phyloP scores from a whole-genome alignment of 176 grass and related monocot genomes.

The Olyra latifolia region DNA sequence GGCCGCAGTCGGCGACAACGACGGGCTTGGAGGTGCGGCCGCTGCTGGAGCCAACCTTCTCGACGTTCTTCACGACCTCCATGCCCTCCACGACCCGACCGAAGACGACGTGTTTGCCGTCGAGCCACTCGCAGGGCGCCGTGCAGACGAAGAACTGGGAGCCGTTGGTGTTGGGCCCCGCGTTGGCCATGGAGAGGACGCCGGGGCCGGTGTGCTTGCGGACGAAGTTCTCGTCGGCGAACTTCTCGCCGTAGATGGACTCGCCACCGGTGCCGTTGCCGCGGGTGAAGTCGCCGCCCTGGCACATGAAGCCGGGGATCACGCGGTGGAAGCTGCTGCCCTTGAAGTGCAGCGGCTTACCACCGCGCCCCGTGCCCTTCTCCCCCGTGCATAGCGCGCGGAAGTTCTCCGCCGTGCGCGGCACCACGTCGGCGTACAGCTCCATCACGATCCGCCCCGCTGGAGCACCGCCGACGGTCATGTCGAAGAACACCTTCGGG shows the following conservation, averaged over 20 bases:
- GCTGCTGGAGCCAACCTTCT: constrained; percentile 38
- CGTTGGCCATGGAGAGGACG: constrained; percentile 78
- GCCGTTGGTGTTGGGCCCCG: constrained; percentile 67
- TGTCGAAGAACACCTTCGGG: constrained; percentile 73
- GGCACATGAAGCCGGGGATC: constrained; percentile 83
- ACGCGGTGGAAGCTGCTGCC: constrained; percentile 66
- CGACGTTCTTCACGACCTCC: constrained; percentile 52
- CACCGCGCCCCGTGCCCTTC: constrained; percentile 45
- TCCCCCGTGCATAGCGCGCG: constrained; percentile 76
- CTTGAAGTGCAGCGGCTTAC: constrained; percentile 75
- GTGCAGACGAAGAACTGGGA: constrained; percentile 97
- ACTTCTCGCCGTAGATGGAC: constrained; percentile 83
- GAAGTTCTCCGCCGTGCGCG: constrained; percentile 70
- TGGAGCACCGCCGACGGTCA: constrained; percentile 37
- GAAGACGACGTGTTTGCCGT: constrained; percentile 81
- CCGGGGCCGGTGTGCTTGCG: constrained; percentile 47
- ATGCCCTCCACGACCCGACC: constrained; percentile 53
- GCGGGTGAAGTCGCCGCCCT: constrained; percentile 77
- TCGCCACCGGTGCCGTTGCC: constrained; percentile 75
- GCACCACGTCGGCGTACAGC: constrained; percentile 44
- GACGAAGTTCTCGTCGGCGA: constrained; percentile 65
- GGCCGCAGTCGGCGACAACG: constrained; percentile 62
- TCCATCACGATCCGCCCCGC: constrained; percentile 69
- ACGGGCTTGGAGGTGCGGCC: constrained; percentile 41
- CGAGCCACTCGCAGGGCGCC: constrained; percentile 38